Base-by-base conservation (phyloP, 1,284 basidiomycete genomes). In the Heimioporus retisporus region DNA sequence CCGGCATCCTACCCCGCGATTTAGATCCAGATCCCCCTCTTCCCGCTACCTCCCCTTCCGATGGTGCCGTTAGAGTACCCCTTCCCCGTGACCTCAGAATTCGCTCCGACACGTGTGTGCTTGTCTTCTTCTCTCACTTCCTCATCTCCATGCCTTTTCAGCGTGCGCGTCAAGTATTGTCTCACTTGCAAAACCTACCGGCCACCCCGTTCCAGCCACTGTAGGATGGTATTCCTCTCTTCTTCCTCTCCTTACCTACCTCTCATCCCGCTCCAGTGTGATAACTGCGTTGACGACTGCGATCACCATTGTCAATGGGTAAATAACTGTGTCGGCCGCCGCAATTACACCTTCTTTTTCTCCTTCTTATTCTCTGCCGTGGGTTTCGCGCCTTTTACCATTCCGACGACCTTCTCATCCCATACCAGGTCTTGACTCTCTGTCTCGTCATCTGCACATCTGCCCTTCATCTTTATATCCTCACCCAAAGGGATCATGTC, bases 221-320 rank as follows among this genome's bases (percentile, higher is more conserved):
- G 96, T 79, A 94, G 96, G 77, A 88, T 97, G 88, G 94, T 94
- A 71, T 74, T 86, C 19, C 2, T 21, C 7, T 44, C 23, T 73
- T 15, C 55, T 46, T 48, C 18, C 43, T 56, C 60, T 11, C 63
- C 31, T 63, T 61, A 64, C 21, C 55, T 51, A 50, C 21, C 35
- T 54, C 63, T 72, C 61, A 66, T 56, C 46, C 59, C 63, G 5
- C 48, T 59, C 1, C 72, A 96, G 92, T 98, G 96, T 78, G 95
- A 97, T 72, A 97, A 98, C 77, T 98, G 96, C 75, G 94, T 97
- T 28, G 96, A 97, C 71, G 92, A 91, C 28, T 92, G 90, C 73
- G 92, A 97, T 76, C 95, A 97, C 76, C 95, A 97, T 80, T 98
- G 96, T 72, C 94, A 96, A 71, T 98, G 96, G 91, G 90, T 98